These are phyloP conservation scores for Aspergillus sp. DNA, from an alignment of 2,329 filamentous ascomycete species.

Conservation along the genomic window DNA sequence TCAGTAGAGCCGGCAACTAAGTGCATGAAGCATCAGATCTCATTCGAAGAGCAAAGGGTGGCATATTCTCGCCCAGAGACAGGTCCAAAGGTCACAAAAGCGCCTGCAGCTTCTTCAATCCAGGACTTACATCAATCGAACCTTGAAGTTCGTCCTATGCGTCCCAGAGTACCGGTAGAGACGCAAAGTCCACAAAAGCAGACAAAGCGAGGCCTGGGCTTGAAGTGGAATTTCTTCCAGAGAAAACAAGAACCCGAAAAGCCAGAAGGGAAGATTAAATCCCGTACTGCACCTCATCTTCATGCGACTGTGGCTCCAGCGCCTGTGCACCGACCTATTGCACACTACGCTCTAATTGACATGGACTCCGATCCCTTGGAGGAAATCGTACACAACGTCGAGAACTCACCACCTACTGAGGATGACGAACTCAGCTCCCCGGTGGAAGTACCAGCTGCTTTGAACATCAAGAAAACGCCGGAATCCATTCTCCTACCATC, in stretches of 20 bases:
- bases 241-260: constrained; percentile 34
- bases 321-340: constrained; percentile 47
- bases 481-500: constrained; percentile 46
- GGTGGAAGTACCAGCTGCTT: constrained; percentile 29
- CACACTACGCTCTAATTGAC: constrained; percentile 62
- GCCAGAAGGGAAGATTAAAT: constrained; percentile 23
- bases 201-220: constrained; percentile 39
- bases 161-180: background rate
- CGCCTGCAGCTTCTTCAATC: background rate
- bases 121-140: background rate
- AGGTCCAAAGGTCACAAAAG: background rate
- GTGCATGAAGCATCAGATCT: background rate
- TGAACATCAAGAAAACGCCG: constrained; percentile 36
- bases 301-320: constrained; percentile 43
- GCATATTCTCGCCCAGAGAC: background rate
- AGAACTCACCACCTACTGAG: constrained; percentile 44
- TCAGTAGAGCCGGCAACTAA: constrained; percentile 3
- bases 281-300: constrained; percentile 34
- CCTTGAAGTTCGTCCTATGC: background rate
- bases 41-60: background rate
- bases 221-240: constrained; percentile 62
- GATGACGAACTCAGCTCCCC: constrained; percentile 28
- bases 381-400: constrained; percentile 40
- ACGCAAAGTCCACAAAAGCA: constrained; percentile 16
- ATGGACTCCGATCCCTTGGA: constrained; percentile 43